Percentiles rank a stretch among this genome's conserved stretches.
These are phyloP conservation scores for Starmerella powellii DNA, from an alignment of 805 yeast species.

Conservation along the genomic window DNA sequence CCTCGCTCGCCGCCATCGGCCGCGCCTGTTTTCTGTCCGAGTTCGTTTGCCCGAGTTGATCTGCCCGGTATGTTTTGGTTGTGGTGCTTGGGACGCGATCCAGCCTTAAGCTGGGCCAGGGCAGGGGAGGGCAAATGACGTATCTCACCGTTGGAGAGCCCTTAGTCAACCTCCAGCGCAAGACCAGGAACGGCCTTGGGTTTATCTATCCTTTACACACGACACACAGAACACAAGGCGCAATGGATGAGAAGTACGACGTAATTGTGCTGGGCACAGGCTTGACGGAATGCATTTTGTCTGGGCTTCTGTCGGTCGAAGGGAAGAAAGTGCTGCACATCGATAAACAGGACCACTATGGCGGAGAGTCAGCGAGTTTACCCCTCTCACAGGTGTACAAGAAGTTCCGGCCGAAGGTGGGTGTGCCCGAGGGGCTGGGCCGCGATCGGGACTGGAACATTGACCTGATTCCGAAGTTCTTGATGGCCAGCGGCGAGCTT, in stretches of 20 bases:
- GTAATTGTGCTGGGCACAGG: slow-evolving; percentile 92
- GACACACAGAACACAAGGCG: background rate
- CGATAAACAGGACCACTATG: slow-evolving; percentile 92
- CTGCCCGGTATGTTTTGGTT: too few species aligned
- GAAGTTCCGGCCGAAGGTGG: slow-evolving; percentile 66
- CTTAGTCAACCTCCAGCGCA: too few species aligned
- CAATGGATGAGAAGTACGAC: slow-evolving; percentile 92
- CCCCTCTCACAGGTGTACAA: slow-evolving; percentile 44
- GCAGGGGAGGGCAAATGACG: too few species aligned
- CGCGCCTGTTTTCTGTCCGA: background rate
- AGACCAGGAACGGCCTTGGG: slow-evolving; percentile 5
- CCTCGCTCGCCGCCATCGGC: background rate
- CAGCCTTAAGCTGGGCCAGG: too few species aligned
- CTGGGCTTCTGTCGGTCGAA: slow-evolving; percentile 91
- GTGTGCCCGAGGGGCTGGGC: slow-evolving; percentile 52
- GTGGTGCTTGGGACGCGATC: too few species aligned
- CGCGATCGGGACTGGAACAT: slow-evolving; percentile 97
- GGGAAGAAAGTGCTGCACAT: slow-evolving; percentile 95
- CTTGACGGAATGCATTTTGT: slow-evolving; percentile 89
- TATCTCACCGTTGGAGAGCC: too few species aligned
- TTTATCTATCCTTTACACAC: background rate
- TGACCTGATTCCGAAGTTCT: slow-evolving; percentile 88
- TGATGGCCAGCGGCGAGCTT: slow-evolving; percentile 96
- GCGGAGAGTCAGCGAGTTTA: slow-evolving; percentile 41
- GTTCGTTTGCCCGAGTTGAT: too few species aligned